Base-by-base conservation (phyloP, 768 basidiomycete genomes). In the Mrakia blollopis region DNA sequence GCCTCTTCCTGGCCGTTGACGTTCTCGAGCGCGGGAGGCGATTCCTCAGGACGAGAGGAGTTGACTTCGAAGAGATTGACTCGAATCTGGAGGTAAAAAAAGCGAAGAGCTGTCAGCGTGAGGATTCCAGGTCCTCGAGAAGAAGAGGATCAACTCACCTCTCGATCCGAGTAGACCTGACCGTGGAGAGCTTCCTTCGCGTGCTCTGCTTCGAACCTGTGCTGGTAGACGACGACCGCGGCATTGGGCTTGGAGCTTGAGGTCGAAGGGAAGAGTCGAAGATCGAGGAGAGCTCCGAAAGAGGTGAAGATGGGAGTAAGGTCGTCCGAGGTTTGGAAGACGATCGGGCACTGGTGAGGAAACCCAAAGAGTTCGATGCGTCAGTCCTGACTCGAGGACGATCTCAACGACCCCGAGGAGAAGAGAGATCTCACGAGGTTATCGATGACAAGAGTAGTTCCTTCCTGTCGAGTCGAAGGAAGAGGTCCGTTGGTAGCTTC, bases 281-380 rank as follows among this genome's bases (percentile, higher is more conserved):
- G 35, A 9, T 47, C 18, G 37, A 68, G 10, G 0, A 77, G 30
- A 14, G 32, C 44, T 11, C 76, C 76, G 50, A 77, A 77, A 16
- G 54, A 54, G 3, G 32, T 28, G 61, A 77, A 77, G 44, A 77
- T 32, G 18, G 76, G 70, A 4, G 30, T 71, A n/a, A 77, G n/a
- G 70, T 77, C 76, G n/a, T 77, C 76, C 47, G 61, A 37, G 35
- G 76, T 77, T 39, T 37, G 47, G 62, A 77, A 77, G 1, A 72
- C 57, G 32, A 61, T 47, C 44, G 76, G 72, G 35, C 47, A 72
- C 72, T 77, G 35, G 11, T 30, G 35, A 52, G 39, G n/a, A n/a
- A 9, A 44, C 11, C 25, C 44, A 2, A 2, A 32, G 14, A 35
- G 30, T 11, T 18, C 28, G 28, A 30, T 18, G 47, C 47, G 35